These are phyloP conservation scores for Nakaseomyces delphensis DNA, from an alignment of 1,139 yeast genomes.

Conservation along the genomic window DNA sequence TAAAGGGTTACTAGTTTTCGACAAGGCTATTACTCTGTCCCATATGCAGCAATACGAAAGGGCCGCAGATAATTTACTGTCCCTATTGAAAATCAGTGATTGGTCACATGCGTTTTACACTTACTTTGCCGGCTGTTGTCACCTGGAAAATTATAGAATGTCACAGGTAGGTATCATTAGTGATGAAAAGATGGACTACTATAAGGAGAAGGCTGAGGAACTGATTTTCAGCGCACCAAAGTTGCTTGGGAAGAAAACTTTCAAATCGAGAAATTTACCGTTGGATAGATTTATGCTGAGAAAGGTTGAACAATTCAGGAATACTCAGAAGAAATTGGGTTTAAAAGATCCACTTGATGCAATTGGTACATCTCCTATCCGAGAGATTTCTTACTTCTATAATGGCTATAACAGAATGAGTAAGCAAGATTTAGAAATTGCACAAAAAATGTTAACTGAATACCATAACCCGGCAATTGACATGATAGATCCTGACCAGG, in stretches of 20 bases:
- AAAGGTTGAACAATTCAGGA: constrained; percentile 54
- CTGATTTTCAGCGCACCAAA: constrained; percentile 60
- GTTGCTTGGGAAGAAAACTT: constrained; percentile 54
- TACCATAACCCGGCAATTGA: constrained; percentile 29
- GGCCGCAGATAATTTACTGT: constrained; percentile 68
- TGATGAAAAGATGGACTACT: constrained; percentile 38
- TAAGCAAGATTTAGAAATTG: constrained; percentile 42
- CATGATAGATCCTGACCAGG: constrained; percentile 46
- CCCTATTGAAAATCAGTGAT: constrained; percentile 63
- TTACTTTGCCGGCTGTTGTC: constrained; percentile 81
- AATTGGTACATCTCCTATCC: constrained; percentile 76
- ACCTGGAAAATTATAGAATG: constrained; percentile 71
- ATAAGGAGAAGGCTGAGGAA: constrained; percentile 52
- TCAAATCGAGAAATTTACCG: constrained; percentile 79
- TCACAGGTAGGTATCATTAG: constrained; percentile 40
- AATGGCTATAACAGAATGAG: constrained; percentile 88
- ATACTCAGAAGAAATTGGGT: constrained; percentile 37
- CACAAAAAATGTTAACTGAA: constrained; percentile 42
- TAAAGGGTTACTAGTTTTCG: constrained; percentile 78
- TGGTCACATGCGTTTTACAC: constrained; percentile 91
- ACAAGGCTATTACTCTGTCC: constrained; percentile 70
- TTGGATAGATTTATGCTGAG: constrained; percentile 77
- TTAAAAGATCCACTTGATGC: constrained; percentile 57
- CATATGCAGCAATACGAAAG: constrained; percentile 69
- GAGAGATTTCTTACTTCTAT: constrained; percentile 85